Evolutionary conservation across 2,329 filamentous ascomycete species (phyloP), one percentile per base, ranked within the genome.

Genomic region (Xylaria multiplex): DNA sequence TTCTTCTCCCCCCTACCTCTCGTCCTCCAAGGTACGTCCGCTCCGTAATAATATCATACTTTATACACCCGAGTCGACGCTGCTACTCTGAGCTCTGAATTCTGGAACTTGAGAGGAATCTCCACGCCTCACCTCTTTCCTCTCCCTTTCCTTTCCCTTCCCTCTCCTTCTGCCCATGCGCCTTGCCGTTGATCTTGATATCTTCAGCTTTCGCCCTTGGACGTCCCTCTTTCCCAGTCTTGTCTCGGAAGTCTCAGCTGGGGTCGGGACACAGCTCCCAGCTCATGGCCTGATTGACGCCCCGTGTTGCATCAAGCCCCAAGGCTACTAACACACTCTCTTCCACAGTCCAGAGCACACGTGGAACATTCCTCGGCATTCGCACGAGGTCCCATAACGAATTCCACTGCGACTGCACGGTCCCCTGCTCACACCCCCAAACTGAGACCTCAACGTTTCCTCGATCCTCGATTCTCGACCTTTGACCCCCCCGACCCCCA

Each of bases 361-460:
- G 68, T 68, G 68, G 66, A 65, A 61, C 70, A 70, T 70, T 68
- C 64, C 68, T 68, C 67, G 64, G 67, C 59, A 48, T 60, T 68
- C 53, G 43, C 57, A 63, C 45, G 66, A 64, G 19, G 43, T 65
- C 48, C 67, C 63, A 42, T 67, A 37, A 19, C 62, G 61, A 62
- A 71, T 72, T 71, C 67, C 66, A 69, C 59, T 62, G 62, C 65
- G 60, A 61, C 59, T 70, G 63, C 65, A 69, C 70, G 69, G 70
- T 67, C 62, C 64, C 62, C 59, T 58, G 55, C 54, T 66, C 48
- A 42, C 64, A 61, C 65, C 65, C 62, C 69, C 68, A 57, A 67
- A 62, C 70, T 68, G 68, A 71, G 67, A 71, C 72, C 65, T 61
- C 42, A 53, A 32, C 46, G 16, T 19, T 59, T 42, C 61, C 56